A percentile compares a stretch with the other conserved stretches of the same genome.
These are phyloP conservation scores for Magnolia sinica DNA, from an alignment of 164 flowering plant species.

Conservation along the genomic window DNA sequence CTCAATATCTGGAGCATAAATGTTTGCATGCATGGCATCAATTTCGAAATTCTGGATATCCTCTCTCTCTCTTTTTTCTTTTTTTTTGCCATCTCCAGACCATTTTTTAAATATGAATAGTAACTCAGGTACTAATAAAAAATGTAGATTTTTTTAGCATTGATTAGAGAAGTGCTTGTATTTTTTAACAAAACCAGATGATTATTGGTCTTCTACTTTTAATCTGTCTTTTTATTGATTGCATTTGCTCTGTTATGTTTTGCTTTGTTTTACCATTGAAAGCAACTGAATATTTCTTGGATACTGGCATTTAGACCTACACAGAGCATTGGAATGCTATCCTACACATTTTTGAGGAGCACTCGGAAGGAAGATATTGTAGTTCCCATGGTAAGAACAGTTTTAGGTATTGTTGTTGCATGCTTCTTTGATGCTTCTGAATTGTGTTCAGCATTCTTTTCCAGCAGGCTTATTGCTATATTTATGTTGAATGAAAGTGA, in stretches of 20 bases:
- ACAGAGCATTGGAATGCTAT: constrained; percentile 82
- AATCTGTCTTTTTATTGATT: background rate
- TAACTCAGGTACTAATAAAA: background rate
- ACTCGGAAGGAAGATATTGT: constrained; percentile 90
- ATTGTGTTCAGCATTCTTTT: too few relatives aligned
- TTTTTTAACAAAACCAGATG: background rate
- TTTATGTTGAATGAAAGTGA: too few relatives aligned
- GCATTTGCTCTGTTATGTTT: background rate
- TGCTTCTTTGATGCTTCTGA: too few relatives aligned
- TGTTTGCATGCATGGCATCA: too few relatives aligned
- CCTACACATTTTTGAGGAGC: constrained; percentile 77
- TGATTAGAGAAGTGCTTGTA: background rate
- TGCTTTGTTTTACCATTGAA: background rate
- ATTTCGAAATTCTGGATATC: too few relatives aligned
- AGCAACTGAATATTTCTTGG: background rate
- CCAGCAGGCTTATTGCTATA: too few relatives aligned
- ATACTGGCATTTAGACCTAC: constrained; percentile 42
- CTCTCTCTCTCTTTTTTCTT: too few relatives aligned
- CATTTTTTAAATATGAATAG: too few relatives aligned
- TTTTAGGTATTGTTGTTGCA: too few relatives aligned
- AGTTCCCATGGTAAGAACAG: constrained; percentile 75
- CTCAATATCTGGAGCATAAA: too few relatives aligned
- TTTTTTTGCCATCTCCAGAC: too few relatives aligned
- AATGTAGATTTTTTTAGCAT: background rate
- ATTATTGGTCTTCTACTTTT: background rate